Percentiles rank a stretch among this genome's conserved stretches.
phyloP scores from a whole-genome alignment of 2,329 filamentous ascomycete genomes.

The Aureobasidium subglaciale region DNA sequence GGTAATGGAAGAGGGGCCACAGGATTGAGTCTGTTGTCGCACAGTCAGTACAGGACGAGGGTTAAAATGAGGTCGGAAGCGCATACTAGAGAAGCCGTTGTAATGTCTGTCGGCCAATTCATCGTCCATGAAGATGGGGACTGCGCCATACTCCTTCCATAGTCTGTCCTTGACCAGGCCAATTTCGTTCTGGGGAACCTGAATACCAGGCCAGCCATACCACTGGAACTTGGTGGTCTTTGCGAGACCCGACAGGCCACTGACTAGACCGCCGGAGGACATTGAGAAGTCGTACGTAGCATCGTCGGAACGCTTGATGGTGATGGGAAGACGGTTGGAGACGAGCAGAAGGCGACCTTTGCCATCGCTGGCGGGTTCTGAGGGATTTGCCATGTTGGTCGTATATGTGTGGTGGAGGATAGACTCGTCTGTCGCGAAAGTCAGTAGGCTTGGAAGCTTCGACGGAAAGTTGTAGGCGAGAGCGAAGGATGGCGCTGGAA shows the following conservation, averaged over 20 bases:
- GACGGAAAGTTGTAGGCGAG: not conserved
- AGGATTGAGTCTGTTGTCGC: constrained; percentile 83
- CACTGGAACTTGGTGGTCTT: constrained; percentile 94
- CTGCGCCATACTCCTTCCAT: constrained; percentile 79
- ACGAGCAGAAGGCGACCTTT: constrained; percentile 65
- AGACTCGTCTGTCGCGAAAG: not conserved
- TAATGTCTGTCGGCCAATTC: constrained; percentile 93
- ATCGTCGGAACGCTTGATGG: constrained; percentile 88
- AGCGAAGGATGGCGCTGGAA: not conserved
- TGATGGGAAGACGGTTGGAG: constrained; percentile 92
- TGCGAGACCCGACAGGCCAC: constrained; percentile 80
- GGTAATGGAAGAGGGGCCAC: constrained; percentile 98
- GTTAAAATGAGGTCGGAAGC: not conserved
- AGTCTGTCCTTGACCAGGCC: constrained; percentile 66
- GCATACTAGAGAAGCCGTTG: constrained; percentile 88
- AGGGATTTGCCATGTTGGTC: constrained; percentile 8
- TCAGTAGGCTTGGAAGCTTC: not conserved
- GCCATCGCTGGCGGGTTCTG: constrained; percentile 19
- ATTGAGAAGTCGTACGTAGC: constrained; percentile 90
- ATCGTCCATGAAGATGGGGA: constrained; percentile 89
- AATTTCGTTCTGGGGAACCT: constrained; percentile 80
- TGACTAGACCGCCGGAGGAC: constrained; percentile 94
- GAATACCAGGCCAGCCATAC: constrained; percentile 96
- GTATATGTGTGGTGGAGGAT: not conserved
- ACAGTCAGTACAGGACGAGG: not conserved